phyloP scores from a whole-genome alignment of 2,329 filamentous ascomycete genomes.

The Aspergillus spinulosporus region DNA sequence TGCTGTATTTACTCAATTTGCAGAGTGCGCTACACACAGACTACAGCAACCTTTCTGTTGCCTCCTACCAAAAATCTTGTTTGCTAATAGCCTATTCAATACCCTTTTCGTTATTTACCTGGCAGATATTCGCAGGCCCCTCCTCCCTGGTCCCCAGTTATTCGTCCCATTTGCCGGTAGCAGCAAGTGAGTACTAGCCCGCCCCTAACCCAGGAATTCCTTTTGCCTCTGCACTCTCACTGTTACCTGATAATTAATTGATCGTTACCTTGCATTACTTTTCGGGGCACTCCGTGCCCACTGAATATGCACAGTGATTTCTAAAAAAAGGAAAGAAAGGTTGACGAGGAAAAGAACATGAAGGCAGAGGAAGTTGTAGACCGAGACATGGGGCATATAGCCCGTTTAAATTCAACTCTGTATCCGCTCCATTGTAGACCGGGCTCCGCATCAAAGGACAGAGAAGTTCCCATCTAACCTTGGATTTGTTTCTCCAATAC shows the following conservation, averaged over 20 bases:
- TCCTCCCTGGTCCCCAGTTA: slow-evolving; percentile 4
- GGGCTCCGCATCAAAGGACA: background rate
- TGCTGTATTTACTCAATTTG: background rate
- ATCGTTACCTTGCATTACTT: slow-evolving; percentile 25
- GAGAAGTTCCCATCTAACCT: background rate
- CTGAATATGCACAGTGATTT: slow-evolving; percentile 25
- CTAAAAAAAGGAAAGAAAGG: background rate
- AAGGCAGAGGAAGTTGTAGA: background rate
- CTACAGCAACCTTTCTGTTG: background rate
- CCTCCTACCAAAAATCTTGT: background rate
- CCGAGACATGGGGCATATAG: background rate
- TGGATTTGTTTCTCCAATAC: background rate
- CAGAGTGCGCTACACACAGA: slow-evolving; percentile 5
- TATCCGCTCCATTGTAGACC: slow-evolving; percentile 3
- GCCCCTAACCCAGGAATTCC: slow-evolving; percentile 24
- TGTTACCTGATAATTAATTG: slow-evolving; percentile 13
- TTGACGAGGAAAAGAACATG: background rate
- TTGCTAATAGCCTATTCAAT: slow-evolving; percentile 1
- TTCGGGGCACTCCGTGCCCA: slow-evolving; percentile 26
- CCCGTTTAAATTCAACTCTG: slow-evolving; percentile 11
- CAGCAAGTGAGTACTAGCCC: background rate
- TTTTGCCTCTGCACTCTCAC: slow-evolving; percentile 22
- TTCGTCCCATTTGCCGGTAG: background rate
- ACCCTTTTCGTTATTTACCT: background rate
- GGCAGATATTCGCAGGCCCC: background rate